Evolutionary conservation across 2,329 filamentous ascomycete genomes (phyloP).

Genomic region (Malbranchea zuffiana): DNA sequence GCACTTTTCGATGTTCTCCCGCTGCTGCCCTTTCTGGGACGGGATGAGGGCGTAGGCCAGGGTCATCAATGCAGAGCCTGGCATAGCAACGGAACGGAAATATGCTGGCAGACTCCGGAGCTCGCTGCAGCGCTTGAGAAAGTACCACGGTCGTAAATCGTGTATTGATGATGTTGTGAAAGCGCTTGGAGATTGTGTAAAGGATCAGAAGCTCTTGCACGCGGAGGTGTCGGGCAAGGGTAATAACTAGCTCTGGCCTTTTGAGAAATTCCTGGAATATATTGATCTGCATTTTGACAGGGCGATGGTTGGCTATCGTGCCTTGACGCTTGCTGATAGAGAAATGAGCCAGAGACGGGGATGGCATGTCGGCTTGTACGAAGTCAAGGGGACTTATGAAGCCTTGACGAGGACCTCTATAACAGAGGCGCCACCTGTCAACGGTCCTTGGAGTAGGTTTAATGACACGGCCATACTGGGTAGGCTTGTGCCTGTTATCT

Average conservation of each 20-base stretch:
- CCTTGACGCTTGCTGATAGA: slow-evolving; percentile 6
- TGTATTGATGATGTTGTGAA: slow-evolving; percentile 50
- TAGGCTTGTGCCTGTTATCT: too few species aligned
- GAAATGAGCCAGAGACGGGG: slow-evolving; percentile 10
- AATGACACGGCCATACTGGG: background rate
- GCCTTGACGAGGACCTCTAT: slow-evolving; percentile 10
- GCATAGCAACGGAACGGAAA: slow-evolving; percentile 54
- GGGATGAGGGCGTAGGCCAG: slow-evolving; percentile 33
- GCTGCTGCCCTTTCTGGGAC: slow-evolving; percentile 26
- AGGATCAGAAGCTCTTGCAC: slow-evolving; percentile 50
- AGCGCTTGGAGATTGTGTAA: slow-evolving; percentile 53
- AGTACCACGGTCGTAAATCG: slow-evolving; percentile 50
- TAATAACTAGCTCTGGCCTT: slow-evolving; percentile 42
- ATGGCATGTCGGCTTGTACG: slow-evolving; percentile 9
- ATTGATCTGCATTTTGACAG: slow-evolving; percentile 1
- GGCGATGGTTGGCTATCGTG: background rate
- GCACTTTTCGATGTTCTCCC: slow-evolving; percentile 42
- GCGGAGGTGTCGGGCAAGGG: slow-evolving; percentile 45
- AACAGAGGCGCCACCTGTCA: slow-evolving; percentile 1
- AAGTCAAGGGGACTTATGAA: slow-evolving; percentile 11
- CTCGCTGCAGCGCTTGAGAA: slow-evolving; percentile 43
- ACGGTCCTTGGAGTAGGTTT: slow-evolving; percentile 9
- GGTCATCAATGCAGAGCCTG: slow-evolving; percentile 49
- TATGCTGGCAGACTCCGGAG: slow-evolving; percentile 45
- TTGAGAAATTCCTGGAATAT: slow-evolving; percentile 14